A percentile compares a stretch with the other conserved stretches of the same genome.
Conservation (phyloP, 2,329 filamentous ascomycete species). For the Arthroderma sp. region DNA sequence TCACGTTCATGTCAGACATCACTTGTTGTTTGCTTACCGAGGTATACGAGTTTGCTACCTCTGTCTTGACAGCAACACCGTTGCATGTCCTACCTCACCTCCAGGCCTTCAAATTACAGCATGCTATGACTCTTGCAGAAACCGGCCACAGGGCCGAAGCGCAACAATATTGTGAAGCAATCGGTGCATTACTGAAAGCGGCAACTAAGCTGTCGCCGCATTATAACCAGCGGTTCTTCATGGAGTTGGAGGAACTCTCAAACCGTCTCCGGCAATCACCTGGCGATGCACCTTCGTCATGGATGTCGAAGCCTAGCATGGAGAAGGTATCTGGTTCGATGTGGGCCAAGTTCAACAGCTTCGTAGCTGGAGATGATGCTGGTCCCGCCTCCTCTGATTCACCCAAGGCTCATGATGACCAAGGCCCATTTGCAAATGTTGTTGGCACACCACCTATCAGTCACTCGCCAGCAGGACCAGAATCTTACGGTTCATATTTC, state of each 20-base stretch:
- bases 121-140: constrained; percentile 74
- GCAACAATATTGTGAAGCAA: constrained; percentile 79
- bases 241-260: constrained; percentile 68
- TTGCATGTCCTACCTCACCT: constrained; percentile 62
- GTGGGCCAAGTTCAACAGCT: constrained; percentile 90
- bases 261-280: constrained; percentile 75
- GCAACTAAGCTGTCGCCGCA: constrained; percentile 79
- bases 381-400: constrained; percentile 50
- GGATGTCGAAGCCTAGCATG: constrained; percentile 92
- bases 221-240: constrained; percentile 63
- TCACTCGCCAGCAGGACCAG: constrained; percentile 60
- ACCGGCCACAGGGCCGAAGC: constrained; percentile 72
- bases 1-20: constrained; percentile 64
- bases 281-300: constrained; percentile 67
- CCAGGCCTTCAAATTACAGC: constrained; percentile 79
- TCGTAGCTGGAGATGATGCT: constrained; percentile 81
- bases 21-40: constrained; percentile 91
- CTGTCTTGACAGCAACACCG: constrained; percentile 50
- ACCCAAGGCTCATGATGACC: constrained; percentile 47
- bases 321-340: constrained; percentile 87
- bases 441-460: constrained; percentile 63
- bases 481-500: constrained; percentile 55
- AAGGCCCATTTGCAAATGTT: constrained; percentile 73
- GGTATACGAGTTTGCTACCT: constrained; percentile 81
- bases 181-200: constrained; percentile 60